Conservation (phyloP, 495 filamentous ascomycete genomes). For the Achaetomiella virescens region DNA sequence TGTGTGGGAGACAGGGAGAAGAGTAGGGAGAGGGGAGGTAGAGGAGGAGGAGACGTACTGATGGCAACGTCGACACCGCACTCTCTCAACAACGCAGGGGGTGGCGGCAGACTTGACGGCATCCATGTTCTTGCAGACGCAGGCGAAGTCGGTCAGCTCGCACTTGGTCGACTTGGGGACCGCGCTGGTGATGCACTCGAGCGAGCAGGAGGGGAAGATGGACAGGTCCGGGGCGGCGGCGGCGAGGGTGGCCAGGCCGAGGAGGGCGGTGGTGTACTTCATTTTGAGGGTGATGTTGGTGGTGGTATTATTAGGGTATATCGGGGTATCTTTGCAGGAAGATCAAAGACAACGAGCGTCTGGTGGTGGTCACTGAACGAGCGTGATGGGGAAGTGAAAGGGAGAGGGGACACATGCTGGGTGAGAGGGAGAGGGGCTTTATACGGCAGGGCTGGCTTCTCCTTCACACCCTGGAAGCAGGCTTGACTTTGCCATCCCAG, state of each 20-base stretch:
- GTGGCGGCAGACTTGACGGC: slow-evolving; percentile 30
- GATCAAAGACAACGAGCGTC: slow-evolving; percentile 5
- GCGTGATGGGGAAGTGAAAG: slow-evolving; percentile 1
- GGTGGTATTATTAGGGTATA: neutral
- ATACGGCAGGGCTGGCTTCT: neutral
- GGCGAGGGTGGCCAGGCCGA: slow-evolving; percentile 30
- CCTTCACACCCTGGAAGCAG: neutral
- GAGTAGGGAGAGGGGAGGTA: neutral
- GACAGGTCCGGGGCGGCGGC: slow-evolving; percentile 33
- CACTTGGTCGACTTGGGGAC: slow-evolving; percentile 33
- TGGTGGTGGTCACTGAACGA: slow-evolving; percentile 5
- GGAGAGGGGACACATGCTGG: neutral
- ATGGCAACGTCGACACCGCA: slow-evolving; percentile 33
- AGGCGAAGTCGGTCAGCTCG: slow-evolving; percentile 32
- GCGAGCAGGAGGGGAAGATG: slow-evolving; percentile 37
- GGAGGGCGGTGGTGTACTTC: slow-evolving; percentile 33
- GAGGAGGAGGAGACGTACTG: slow-evolving; percentile 14
- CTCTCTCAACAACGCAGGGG: slow-evolving; percentile 29
- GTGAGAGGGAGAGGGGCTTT: neutral
- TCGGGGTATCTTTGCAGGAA: neutral
- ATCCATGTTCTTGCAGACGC: slow-evolving; percentile 38
- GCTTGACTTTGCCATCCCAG: neutral
- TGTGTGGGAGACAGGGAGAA: neutral
- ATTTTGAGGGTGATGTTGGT: slow-evolving; percentile 26
- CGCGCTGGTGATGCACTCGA: slow-evolving; percentile 32